Evolutionary conservation across 2,329 filamentous ascomycete species (phyloP), one percentile per base, ranked within the genome.

Genomic region (Tricladium varicosporioides): DNA sequence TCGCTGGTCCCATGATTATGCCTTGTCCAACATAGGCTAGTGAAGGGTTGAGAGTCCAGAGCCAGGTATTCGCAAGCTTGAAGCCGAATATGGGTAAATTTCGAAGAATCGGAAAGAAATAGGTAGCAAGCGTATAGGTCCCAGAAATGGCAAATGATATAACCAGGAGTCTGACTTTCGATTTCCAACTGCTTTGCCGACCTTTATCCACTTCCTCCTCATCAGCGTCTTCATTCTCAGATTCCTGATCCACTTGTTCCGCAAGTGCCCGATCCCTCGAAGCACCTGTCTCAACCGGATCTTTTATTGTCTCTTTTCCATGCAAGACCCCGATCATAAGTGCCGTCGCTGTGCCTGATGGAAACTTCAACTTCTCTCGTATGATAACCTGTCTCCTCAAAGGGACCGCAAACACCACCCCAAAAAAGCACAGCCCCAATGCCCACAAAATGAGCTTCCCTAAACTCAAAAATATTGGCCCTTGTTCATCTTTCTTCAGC

Each of bases 11-110:
- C 94, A 99, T 99, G 68, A 99, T 97, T 60, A 99, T 95, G 10
- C 94, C 94, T 74, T 99, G 94, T 0, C 94, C 94, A 22, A 97
- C 86, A 71, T 99, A 99, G 2, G 94, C 94, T n/a, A 96, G 87
- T 47, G 92, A 97, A 0, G 94, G 94, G 64, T 99, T 99, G 5
- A 99, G 77, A 0, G 91, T 94, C 94, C 94, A 99, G 1, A 97
- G 81, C 93, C 93, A 99, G 1, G 84, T 84, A 1, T 82, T 75
- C 0, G 92, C 92, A 5, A 95, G 82, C 1, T 81, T 74, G 0
- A 81, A 75, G 0, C 94, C 94, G 64, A 97, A 90, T 22, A 99
- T 78, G 0, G 94, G 94, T n/a, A 99, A 77, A 63, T 90, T 88
- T 54, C 92, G 87, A 16, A 97, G 74, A 50, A 90, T 77, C 0